Conservation (phyloP, 805 yeast species). For the Ogataea paradorogensis region DNA sequence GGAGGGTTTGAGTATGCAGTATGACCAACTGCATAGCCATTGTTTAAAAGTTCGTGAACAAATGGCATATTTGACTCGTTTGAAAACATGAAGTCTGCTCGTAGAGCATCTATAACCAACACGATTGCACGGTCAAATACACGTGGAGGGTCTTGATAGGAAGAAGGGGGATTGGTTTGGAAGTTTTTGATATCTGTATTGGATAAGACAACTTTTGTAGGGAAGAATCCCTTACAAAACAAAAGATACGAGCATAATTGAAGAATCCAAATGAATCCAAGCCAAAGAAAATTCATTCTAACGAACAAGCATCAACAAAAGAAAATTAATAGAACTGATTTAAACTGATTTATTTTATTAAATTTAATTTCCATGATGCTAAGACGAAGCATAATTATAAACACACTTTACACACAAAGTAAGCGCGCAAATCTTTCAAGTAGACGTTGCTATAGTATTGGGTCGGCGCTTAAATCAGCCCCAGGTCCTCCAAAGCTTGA, state of each 20-base stretch:
- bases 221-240: slow-evolving; percentile 85
- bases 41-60: slow-evolving; percentile 60
- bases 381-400: neutral
- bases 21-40: slow-evolving; percentile 77
- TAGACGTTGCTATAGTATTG: neutral
- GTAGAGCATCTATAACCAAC: slow-evolving; percentile 89
- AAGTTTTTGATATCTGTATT: slow-evolving; percentile 48
- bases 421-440: neutral
- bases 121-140: slow-evolving; percentile 68
- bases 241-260: slow-evolving; percentile 56
- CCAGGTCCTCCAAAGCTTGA: slow-evolving; percentile 73
- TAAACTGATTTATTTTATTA: neutral
- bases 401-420: neutral
- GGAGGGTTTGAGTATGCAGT: slow-evolving; percentile 95
- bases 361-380: slow-evolving; percentile 1
- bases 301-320: neutral
- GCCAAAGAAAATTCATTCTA: slow-evolving; percentile 14
- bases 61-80: slow-evolving; percentile 60
- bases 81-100: slow-evolving; percentile 82
- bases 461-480: slow-evolving; percentile 20
- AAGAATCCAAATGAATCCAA: slow-evolving; percentile 20
- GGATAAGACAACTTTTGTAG: slow-evolving; percentile 74
- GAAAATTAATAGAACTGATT: neutral
- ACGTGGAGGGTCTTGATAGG: slow-evolving; percentile 33
- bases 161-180: slow-evolving; percentile 29